Conservation (phyloP, 805 yeast genomes). For the Zygosaccharomyces bailii region DNA sequence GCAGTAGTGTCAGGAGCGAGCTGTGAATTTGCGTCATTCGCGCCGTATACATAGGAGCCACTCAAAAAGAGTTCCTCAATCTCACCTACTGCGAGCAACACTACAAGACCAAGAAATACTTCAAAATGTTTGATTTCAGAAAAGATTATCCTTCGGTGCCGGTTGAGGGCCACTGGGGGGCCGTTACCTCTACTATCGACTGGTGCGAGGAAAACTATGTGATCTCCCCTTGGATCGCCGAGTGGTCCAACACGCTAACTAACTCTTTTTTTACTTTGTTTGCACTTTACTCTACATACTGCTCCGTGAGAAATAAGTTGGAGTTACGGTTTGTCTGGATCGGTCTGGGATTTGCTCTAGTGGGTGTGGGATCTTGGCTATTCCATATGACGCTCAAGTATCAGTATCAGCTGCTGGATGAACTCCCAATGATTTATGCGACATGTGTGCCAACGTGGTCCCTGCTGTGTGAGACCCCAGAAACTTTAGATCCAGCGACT, state of each 20-base stretch:
- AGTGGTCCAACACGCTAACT: slow-evolving; percentile 81
- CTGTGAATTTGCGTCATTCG: not conserved
- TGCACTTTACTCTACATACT: slow-evolving; percentile 62
- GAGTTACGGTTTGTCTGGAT: slow-evolving; percentile 70
- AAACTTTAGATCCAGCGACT: slow-evolving; percentile 10
- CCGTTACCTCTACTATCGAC: slow-evolving; percentile 89
- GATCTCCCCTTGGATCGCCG: slow-evolving; percentile 81
- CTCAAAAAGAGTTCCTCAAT: not conserved
- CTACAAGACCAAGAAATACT: not conserved
- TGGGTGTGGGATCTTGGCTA: slow-evolving; percentile 91
- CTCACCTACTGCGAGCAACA: too few species aligned
- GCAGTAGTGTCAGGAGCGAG: too few species aligned
- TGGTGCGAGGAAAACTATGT: slow-evolving; percentile 99
- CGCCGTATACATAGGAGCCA: not conserved
- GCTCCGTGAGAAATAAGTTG: slow-evolving; percentile 55
- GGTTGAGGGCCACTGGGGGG: slow-evolving; percentile 70
- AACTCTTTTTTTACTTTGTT: slow-evolving; percentile 55
- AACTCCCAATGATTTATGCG: slow-evolving; percentile 96
- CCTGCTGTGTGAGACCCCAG: slow-evolving; percentile 58
- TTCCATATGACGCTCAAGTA: slow-evolving; percentile 95
- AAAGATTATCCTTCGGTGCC: slow-evolving; percentile 50
- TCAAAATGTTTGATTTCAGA: not conserved
- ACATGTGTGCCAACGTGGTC: slow-evolving; percentile 94
- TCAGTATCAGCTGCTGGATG: slow-evolving; percentile 88
- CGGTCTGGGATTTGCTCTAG: slow-evolving; percentile 77